phyloP scores from a whole-genome alignment of 805 yeast genomes.

The Lipomyces lipofer region DNA sequence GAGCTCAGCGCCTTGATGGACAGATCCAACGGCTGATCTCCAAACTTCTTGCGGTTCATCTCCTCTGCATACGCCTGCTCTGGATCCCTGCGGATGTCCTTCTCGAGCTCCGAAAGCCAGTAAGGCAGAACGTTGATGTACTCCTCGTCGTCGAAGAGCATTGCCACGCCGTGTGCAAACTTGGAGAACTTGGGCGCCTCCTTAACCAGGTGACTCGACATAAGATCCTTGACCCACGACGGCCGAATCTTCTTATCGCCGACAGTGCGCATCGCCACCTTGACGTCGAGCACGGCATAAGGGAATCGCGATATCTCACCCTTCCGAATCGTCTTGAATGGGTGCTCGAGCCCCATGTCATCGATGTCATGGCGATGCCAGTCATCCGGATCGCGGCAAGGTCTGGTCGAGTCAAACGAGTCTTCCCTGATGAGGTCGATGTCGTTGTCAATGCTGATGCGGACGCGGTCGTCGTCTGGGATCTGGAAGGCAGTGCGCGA shows the following conservation, averaged over 20 bases:
- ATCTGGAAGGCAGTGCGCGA: conserved; percentile 96
- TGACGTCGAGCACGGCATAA: conserved; percentile 78
- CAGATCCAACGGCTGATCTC: conserved; percentile 25
- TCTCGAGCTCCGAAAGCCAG: conserved; percentile 90
- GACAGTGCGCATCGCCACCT: conserved; percentile 34
- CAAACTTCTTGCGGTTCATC: conserved; percentile 44
- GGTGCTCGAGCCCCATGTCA: conserved; percentile 62
- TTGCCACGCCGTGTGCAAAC: conserved; percentile 89
- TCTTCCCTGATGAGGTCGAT: conserved; percentile 88
- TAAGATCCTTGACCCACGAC: conserved; percentile 82
- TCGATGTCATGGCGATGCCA: conserved; percentile 97
- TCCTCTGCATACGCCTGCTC: conserved; percentile 73
- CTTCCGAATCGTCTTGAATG: conserved; percentile 71
- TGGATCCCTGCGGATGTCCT: conserved; percentile 75
- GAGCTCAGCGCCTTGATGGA: conserved; percentile 7
- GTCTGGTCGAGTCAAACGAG: conserved; percentile 77
- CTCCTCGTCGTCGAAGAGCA: conserved; percentile 77
- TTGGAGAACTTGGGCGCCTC: conserved; percentile 94
- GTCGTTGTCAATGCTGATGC: conserved; percentile 88
- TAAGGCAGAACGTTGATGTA: conserved; percentile 86
- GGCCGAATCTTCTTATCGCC: conserved; percentile 32
- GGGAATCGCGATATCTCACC: conserved; percentile 64
- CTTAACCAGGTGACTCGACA: conserved; percentile 78
- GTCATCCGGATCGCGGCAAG: conserved; percentile 80
- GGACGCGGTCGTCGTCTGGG: conserved; percentile 92